Percentiles rank a stretch among this genome's conserved stretches.
Conservation (phyloP, 805 yeast genomes). For the Saturnispora saitoi region DNA sequence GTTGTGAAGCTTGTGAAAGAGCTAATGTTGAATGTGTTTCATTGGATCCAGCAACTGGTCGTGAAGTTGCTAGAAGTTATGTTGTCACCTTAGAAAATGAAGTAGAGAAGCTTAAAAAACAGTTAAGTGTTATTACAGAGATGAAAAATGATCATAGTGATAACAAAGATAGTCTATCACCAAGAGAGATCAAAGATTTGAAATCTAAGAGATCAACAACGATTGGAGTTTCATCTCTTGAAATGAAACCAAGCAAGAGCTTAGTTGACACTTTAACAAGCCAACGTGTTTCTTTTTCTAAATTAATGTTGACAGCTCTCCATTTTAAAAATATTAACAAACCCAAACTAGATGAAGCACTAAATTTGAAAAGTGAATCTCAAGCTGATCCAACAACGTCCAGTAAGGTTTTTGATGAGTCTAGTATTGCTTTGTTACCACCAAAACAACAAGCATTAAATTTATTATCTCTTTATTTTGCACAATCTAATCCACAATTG, state of each 20-base stretch:
- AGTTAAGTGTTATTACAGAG: slow-evolving; percentile 25
- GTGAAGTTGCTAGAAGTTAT: slow-evolving; percentile 77
- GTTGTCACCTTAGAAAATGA: slow-evolving; percentile 64
- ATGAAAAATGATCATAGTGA: not conserved
- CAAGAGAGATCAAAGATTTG: not conserved
- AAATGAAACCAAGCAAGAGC: not conserved
- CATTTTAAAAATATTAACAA: slow-evolving; percentile 33
- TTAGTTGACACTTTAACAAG: not conserved
- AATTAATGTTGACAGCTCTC: slow-evolving; percentile 69
- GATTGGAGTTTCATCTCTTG: not conserved
- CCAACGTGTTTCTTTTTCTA: slow-evolving; percentile 62
- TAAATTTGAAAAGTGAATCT: not conserved
- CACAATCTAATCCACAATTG: slow-evolving; percentile 73
- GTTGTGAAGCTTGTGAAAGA: slow-evolving; percentile 52
- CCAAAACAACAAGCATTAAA: slow-evolving; percentile 62
- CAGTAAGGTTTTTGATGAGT: slow-evolving; percentile 8
- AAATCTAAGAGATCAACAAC: not conserved
- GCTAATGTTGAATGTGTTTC: slow-evolving; percentile 73
- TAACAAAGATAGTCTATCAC: too few relatives aligned
- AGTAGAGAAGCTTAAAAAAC: slow-evolving; percentile 45
- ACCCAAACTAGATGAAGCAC: not conserved
- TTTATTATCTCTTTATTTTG: slow-evolving; percentile 57
- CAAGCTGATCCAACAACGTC: slow-evolving; percentile 10
- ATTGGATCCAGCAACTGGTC: slow-evolving; percentile 79
- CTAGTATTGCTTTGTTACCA: slow-evolving; percentile 47